These are phyloP conservation scores for Pistacia integerrima DNA, from an alignment of 345 rosid species.

Conservation along the genomic window DNA sequence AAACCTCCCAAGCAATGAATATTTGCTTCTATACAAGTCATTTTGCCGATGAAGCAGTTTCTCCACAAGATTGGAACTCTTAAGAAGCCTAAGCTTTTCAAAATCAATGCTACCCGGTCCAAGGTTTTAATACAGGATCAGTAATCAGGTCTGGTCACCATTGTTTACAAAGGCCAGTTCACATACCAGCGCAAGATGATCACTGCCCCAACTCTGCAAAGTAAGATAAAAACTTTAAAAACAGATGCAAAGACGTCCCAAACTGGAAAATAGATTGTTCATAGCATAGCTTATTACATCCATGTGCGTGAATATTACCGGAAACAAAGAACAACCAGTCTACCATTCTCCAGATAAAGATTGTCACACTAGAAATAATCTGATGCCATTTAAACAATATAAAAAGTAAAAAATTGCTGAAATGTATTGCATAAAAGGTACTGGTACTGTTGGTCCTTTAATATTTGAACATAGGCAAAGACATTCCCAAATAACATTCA, in stretches of 20 bases:
- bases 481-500: background rate
- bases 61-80: background rate
- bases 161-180: constrained; percentile 69
- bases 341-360: background rate
- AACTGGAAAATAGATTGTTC: background rate
- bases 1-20: background rate
- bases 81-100: background rate
- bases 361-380: background rate
- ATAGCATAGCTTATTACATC: background rate
- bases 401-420: background rate
- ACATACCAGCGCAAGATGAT: constrained; percentile 93
- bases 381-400: background rate
- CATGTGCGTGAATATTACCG: background rate
- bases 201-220: constrained; percentile 88
- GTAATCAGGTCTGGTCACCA: constrained; percentile 9
- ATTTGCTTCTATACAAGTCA: background rate
- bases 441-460: too few relatives aligned
- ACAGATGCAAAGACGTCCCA: background rate
- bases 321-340: background rate
- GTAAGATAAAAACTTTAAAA: constrained; percentile 8
- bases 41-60: background rate
- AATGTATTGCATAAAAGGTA: background rate
- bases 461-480: background rate
- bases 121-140: background rate
- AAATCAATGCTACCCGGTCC: background rate